A percentile compares a stretch with the other conserved stretches of the same genome.
phyloP scores from a whole-genome alignment of 306 rosid genomes.

The Herpetospermum pedunculosum region DNA sequence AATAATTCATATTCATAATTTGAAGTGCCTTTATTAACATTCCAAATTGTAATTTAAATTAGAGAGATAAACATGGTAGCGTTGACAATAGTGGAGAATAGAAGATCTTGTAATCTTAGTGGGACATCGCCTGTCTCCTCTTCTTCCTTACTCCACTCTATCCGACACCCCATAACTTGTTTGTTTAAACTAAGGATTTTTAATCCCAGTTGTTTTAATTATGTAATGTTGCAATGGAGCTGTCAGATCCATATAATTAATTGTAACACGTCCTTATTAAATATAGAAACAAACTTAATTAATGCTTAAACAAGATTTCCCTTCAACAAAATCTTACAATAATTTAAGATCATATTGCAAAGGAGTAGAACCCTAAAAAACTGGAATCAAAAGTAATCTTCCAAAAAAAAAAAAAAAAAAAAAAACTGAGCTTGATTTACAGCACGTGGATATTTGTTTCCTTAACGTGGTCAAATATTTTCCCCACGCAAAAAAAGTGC shows the following conservation, averaged over 20 bases:
- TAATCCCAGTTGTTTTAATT: neutral
- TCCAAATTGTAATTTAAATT: neutral
- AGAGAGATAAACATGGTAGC: neutral
- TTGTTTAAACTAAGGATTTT: neutral
- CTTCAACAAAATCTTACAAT: neutral
- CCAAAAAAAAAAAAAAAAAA: neutral
- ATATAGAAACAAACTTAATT: neutral
- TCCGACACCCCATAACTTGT: neutral
- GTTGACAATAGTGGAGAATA: neutral
- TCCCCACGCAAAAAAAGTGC: neutral
- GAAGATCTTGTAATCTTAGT: neutral
- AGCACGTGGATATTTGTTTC: neutral
- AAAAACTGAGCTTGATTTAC: neutral
- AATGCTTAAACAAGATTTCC: neutral
- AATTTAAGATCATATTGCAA: neutral
- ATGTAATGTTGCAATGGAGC: neutral
- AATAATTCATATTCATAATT: neutral
- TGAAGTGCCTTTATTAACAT: neutral
- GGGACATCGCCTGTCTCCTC: neutral
- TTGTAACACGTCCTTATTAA: neutral
- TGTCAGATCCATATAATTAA: neutral
- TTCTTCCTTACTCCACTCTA: neutral
- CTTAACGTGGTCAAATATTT: neutral
- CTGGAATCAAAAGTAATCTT: neutral
- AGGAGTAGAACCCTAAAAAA: neutral